Conservation (phyloP, 306 rosid genomes). For the Fragaria iinumae region DNA sequence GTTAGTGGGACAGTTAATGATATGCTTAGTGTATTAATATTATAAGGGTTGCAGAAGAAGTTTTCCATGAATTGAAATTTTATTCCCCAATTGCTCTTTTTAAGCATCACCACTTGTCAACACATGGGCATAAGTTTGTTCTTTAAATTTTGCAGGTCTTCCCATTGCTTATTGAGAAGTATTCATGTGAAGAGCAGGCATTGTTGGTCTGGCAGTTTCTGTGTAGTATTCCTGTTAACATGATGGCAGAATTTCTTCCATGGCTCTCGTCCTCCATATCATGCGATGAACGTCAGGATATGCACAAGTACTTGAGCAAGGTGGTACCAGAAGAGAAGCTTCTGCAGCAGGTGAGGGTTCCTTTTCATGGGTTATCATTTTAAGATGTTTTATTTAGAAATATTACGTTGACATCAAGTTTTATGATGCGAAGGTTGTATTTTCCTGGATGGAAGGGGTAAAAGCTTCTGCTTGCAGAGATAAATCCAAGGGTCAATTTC, state of each 20-base stretch:
- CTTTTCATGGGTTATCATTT: slow-evolving; percentile 4
- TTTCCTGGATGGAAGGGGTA: slow-evolving; percentile 76
- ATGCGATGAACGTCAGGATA: slow-evolving; percentile 71
- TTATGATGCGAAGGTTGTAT: slow-evolving; percentile 63
- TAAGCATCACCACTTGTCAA: too few relatives aligned
- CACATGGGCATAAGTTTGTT: neutral
- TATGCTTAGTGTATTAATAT: neutral
- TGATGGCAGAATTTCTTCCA: slow-evolving; percentile 82
- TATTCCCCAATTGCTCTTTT: neutral
- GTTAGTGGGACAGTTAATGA: neutral
- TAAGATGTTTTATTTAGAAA: slow-evolving; percentile 3
- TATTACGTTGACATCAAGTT: slow-evolving; percentile 15
- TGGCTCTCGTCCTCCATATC: slow-evolving; percentile 83
- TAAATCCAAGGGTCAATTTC: slow-evolving; percentile 24
- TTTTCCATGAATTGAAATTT: neutral
- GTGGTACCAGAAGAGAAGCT: slow-evolving; percentile 85
- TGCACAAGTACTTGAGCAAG: slow-evolving; percentile 60
- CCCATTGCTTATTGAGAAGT: slow-evolving; percentile 87
- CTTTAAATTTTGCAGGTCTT: slow-evolving; percentile 63
- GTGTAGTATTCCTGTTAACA: slow-evolving; percentile 91
- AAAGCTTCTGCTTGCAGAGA: slow-evolving; percentile 19
- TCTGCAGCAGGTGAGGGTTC: slow-evolving; percentile 69
- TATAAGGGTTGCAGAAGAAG: neutral
- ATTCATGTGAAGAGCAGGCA: slow-evolving; percentile 77
- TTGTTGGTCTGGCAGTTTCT: slow-evolving; percentile 91